These are phyloP conservation scores for Mycena filopes DNA, from an alignment of 768 basidiomycete genomes.

Conservation along the genomic window DNA sequence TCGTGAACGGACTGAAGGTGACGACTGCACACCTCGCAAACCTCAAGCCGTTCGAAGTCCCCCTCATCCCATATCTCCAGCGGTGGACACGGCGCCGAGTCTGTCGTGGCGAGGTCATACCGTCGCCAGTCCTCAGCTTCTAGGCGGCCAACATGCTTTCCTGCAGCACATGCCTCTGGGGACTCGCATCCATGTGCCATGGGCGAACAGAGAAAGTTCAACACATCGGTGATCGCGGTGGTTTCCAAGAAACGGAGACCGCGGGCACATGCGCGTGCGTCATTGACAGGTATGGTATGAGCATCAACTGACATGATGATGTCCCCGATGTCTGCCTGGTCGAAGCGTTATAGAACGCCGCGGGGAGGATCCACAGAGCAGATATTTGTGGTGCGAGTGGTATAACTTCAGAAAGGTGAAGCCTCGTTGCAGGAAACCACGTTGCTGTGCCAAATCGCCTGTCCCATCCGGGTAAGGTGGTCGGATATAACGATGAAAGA, in stretches of 20 bases:
- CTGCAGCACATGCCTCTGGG: not conserved
- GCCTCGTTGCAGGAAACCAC: no score
- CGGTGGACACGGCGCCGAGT: not conserved
- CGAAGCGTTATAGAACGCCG: not conserved
- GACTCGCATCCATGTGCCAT: not conserved
- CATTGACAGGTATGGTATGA: not conserved
- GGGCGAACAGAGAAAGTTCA: not conserved
- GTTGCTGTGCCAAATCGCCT: no score
- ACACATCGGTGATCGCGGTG: not conserved
- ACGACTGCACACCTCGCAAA: not conserved
- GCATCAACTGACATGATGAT: not conserved
- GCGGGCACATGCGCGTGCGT: not conserved
- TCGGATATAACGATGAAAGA: no score
- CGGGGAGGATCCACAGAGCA: constrained; percentile 4
- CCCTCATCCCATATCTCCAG: not conserved
- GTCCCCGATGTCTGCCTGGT: not conserved
- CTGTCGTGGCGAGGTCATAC: not conserved
- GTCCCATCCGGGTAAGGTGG: no score
- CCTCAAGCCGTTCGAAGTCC: not conserved
- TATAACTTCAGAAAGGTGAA: not conserved
- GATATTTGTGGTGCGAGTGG: constrained; percentile 1
- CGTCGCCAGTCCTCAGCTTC: not conserved
- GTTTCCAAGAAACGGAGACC: not conserved
- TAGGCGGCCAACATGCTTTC: not conserved
- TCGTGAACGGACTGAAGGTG: not conserved